Evolutionary conservation across 192 early-diverging fungal genomes (phyloP).

Genomic region (Coemansia erecta): DNA sequence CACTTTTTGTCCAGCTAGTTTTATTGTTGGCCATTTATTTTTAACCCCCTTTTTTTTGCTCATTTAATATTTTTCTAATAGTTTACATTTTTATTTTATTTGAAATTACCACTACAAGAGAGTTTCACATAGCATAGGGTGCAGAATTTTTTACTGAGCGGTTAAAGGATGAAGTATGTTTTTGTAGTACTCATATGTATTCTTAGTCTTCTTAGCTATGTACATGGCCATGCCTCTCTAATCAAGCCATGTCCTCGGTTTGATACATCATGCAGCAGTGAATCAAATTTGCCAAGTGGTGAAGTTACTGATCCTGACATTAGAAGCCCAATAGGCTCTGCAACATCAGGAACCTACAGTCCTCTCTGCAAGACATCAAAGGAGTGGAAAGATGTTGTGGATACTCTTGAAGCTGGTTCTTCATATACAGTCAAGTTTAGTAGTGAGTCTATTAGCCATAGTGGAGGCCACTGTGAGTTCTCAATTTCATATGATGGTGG

Average conservation of each 20-base stretch:
- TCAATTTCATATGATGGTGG: constrained; percentile 61
- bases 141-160: background rate
- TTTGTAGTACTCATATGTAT: background rate
- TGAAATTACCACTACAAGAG: background rate
- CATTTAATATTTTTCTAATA: background rate
- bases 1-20: too few relatives aligned
- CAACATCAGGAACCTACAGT: constrained; percentile 20
- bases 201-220: background rate
- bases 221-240: background rate
- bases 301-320: constrained; percentile 2
- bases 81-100: background rate
- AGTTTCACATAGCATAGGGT: background rate
- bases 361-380: constrained; percentile 22
- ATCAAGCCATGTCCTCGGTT: constrained; percentile 5
- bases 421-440: constrained; percentile 50
- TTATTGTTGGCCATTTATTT: too few relatives aligned
- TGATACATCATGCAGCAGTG: background rate
- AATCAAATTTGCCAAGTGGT: background rate
- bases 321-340: constrained; percentile 13
- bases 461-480: constrained; percentile 66
- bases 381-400: constrained; percentile 2
- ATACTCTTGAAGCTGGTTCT: constrained; percentile 48
- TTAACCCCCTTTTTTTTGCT: background rate
- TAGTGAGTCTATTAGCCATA: constrained; percentile 23
- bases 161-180: background rate